A percentile compares a stretch with the other conserved stretches of the same genome.
phyloP scores from a whole-genome alignment of 257 asterid genomes.

The Solanum virginianum region DNA sequence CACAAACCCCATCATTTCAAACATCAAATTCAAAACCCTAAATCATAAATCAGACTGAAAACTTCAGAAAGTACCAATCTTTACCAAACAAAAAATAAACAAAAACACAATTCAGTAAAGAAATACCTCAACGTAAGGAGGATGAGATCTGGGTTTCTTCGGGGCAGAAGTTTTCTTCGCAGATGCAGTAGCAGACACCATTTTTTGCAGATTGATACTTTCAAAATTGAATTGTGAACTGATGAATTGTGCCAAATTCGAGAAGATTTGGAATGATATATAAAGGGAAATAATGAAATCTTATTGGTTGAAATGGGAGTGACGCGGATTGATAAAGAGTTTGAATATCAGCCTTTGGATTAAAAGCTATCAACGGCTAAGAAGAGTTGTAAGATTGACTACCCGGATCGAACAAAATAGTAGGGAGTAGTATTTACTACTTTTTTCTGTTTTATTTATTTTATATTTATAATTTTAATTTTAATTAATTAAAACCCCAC shows the following conservation, averaged over 20 bases:
- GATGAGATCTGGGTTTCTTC: constrained; percentile 35
- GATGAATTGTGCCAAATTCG: background rate
- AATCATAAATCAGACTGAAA: background rate
- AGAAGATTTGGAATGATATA: constrained; percentile 2
- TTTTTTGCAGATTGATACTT: background rate
- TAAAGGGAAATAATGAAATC: background rate
- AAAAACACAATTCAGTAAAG: background rate
- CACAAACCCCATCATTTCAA: background rate
- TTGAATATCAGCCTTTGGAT: constrained; percentile 24
- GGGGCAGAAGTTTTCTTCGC: constrained; percentile 25
- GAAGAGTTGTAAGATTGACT: background rate
- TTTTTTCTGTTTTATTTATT: background rate
- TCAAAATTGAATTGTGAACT: background rate
- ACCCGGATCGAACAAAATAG: background rate
- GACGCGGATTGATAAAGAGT: constrained; percentile 21
- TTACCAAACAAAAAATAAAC: background rate
- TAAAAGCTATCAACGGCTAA: constrained; percentile 18
- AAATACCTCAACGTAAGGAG: constrained; percentile 49
- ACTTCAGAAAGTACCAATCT: background rate
- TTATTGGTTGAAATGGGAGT: constrained; percentile 15
- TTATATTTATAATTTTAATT: too few species aligned
- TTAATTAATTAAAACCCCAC: background rate
- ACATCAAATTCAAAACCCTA: background rate
- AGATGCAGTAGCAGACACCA: constrained; percentile 11
- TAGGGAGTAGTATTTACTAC: background rate